Evolutionary conservation across 1,284 basidiomycete genomes (phyloP).

Genomic region (Moesziomyces aphidis): DNA sequence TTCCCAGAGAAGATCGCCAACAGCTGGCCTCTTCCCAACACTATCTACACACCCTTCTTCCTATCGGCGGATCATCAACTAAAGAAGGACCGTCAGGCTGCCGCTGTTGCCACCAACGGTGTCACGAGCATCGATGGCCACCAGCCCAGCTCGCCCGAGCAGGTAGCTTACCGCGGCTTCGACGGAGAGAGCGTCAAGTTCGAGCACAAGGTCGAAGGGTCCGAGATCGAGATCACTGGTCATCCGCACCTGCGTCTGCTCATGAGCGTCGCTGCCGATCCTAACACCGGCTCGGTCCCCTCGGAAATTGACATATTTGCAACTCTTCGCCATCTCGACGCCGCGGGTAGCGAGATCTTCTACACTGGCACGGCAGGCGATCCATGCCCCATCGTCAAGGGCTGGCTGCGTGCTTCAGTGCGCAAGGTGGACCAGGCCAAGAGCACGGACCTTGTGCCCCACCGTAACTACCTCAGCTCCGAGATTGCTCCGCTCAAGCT

Average conservation of each 20-base stretch:
- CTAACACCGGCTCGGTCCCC: conserved; percentile 39
- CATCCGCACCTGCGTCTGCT: conserved; percentile 59
- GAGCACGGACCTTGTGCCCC: conserved; percentile 54
- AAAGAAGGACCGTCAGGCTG: conserved; percentile 6
- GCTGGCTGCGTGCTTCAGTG: conserved; percentile 65
- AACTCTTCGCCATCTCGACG: conserved; percentile 65
- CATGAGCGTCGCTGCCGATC: conserved; percentile 38
- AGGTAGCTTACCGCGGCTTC: conserved; percentile 12
- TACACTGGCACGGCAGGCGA: conserved; percentile 67
- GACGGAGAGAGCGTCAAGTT: conserved; percentile 23
- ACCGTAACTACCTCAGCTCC: conserved; percentile 60
- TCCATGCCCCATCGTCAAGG: conserved; percentile 64
- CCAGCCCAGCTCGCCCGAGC: background rate
- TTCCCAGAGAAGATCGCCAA: conserved; percentile 49
- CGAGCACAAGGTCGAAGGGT: conserved; percentile 6
- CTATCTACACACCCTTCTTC: conserved; percentile 55
- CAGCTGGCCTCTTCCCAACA: conserved; percentile 65
- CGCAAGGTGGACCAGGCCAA: conserved; percentile 53
- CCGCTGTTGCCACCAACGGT: conserved; percentile 30
- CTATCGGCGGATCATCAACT: conserved; percentile 33
- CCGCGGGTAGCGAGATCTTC: conserved; percentile 64
- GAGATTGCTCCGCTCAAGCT: conserved; percentile 56
- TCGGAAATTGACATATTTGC: conserved; percentile 66
- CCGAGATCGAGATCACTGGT: conserved; percentile 63
- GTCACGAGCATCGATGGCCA: conserved; percentile 6